Evolutionary conservation across 805 yeast genomes (phyloP).

Genomic region (Yarrowia alimentaria): DNA sequence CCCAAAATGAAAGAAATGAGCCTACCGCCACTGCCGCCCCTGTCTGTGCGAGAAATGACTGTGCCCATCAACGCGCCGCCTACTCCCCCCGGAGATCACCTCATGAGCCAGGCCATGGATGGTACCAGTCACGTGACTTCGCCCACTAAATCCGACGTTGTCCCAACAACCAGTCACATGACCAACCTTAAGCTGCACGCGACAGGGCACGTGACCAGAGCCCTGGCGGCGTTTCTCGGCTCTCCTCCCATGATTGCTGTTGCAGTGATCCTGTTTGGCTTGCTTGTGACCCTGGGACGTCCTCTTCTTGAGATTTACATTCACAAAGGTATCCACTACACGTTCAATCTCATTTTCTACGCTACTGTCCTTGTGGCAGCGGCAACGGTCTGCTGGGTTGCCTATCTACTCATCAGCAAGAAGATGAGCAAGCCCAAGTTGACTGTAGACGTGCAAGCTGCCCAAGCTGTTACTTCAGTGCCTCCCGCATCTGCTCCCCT

Average conservation of each 20-base stretch:
- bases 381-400: background rate
- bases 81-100: slow-evolving; percentile 1
- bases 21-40: slow-evolving; percentile 1
- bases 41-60: background rate
- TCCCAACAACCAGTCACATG: too few species aligned
- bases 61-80: slow-evolving; percentile 21
- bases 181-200: too few species aligned
- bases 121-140: background rate
- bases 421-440: background rate
- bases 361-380: slow-evolving; percentile 3
- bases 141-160: too few species aligned
- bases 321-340: slow-evolving; percentile 17
- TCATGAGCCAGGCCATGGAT: background rate
- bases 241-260: slow-evolving; percentile 8
- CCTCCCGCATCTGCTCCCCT: background rate
- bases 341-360: slow-evolving; percentile 19
- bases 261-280: slow-evolving; percentile 1
- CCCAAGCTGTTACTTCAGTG: background rate
- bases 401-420: background rate
- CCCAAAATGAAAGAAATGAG: slow-evolving; percentile 1
- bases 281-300: slow-evolving; percentile 1
- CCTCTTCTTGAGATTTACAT: slow-evolving; percentile 13
- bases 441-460: too few species aligned
- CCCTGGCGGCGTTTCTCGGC: slow-evolving; percentile 4
- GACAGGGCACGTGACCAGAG: too few species aligned